Evolutionary conservation across 129 eudicot genomes (phyloP).

Genomic region (Oenanthe sinensis): DNA sequence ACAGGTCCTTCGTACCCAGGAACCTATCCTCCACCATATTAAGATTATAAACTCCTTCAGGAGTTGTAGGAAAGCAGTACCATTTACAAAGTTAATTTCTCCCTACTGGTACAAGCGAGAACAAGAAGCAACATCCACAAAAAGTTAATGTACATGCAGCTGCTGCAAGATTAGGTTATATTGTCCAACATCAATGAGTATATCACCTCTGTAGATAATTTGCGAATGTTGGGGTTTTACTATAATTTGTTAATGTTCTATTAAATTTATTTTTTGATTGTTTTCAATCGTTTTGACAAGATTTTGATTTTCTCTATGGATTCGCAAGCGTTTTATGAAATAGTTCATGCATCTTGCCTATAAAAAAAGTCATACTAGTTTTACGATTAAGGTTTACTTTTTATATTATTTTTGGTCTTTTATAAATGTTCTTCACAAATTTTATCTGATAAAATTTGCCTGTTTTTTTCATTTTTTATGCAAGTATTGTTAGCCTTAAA

Average conservation of each 20-base stretch:
- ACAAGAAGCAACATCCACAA: neutral
- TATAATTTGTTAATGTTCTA: neutral
- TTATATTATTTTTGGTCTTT: neutral
- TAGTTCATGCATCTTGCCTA: neutral
- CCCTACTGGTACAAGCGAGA: neutral
- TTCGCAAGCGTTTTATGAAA: neutral
- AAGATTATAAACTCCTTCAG: conserved; percentile 5
- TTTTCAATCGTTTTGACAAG: neutral
- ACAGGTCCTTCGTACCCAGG: conserved; percentile 16
- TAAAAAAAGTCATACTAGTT: neutral
- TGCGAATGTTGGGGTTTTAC: neutral
- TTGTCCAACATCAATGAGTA: neutral
- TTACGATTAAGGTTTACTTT: neutral
- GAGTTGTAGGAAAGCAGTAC: neutral
- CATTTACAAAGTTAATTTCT: neutral
- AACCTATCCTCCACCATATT: conserved; percentile 16
- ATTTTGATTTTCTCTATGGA: neutral
- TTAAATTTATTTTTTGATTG: neutral
- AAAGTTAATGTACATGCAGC: neutral
- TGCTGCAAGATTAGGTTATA: neutral
- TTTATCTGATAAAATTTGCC: neutral
- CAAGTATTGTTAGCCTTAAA: neutral
- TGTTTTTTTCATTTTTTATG: neutral
- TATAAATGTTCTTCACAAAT: neutral
- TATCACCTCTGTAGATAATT: neutral